A percentile compares a stretch with the other conserved stretches of the same genome.
Conservation (phyloP, 768 basidiomycete species). For the Lyophyllum atratum region DNA sequence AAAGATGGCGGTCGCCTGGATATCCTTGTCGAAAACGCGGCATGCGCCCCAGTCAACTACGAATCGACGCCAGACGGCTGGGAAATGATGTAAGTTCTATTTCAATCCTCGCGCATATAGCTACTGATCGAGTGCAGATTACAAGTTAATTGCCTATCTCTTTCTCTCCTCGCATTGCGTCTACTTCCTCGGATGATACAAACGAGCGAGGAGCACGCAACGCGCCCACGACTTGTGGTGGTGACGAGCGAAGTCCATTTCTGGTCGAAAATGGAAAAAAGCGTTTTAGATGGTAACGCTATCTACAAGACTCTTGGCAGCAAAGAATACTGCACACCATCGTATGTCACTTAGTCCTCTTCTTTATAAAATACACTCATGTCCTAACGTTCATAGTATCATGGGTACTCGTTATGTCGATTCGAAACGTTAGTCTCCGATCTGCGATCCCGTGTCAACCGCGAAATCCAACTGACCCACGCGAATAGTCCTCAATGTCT, state of each 20-base stretch:
- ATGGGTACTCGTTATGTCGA: conserved; percentile 26
- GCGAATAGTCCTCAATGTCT: conserved; percentile 38
- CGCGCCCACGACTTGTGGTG: conserved; percentile 39
- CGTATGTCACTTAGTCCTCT: not conserved
- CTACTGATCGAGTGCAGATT: conserved; percentile 30
- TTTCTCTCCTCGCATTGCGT: conserved; percentile 38
- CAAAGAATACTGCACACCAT: conserved; percentile 25
- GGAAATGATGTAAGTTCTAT: conserved; percentile 39
- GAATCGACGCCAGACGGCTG: conserved; percentile 41
- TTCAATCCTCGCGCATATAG: not conserved
- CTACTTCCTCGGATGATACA: conserved; percentile 44
- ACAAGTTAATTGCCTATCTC: conserved; percentile 49
- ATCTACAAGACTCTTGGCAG: conserved; percentile 27
- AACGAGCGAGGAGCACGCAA: conserved; percentile 33
- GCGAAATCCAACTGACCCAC: not conserved
- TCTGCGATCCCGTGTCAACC: not conserved
- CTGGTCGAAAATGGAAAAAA: conserved; percentile 24
- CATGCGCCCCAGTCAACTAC: conserved; percentile 10
- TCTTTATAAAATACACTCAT: not conserved
- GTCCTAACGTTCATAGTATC: not conserved
- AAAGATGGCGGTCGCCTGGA: conserved; percentile 37
- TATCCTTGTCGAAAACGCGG: conserved; percentile 49
- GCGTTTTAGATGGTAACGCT: conserved; percentile 23
- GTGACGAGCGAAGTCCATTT: conserved; percentile 46
- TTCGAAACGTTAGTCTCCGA: conserved; percentile 32